phyloP scores from a whole-genome alignment of 257 asterid genomes.

The Nicotiana knightiana region DNA sequence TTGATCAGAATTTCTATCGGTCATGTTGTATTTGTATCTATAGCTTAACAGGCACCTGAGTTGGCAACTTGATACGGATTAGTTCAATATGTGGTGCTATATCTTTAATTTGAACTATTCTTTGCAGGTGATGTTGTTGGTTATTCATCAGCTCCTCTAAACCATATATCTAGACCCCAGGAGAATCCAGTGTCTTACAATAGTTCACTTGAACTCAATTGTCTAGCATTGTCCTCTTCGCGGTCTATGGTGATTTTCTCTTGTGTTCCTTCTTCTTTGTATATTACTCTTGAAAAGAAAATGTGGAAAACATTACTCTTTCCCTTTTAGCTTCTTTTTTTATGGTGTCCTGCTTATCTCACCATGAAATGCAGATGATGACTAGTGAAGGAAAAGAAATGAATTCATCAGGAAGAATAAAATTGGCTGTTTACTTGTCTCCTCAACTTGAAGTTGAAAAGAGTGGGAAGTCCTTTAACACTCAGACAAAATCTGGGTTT shows the following conservation, averaged over 20 bases:
- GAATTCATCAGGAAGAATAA: conserved; percentile 46
- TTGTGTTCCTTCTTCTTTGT: conserved; percentile 8
- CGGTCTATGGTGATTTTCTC: conserved; percentile 51
- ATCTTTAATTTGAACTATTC: conserved; percentile 12
- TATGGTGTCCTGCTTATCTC: conserved; percentile 1
- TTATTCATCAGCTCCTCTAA: conserved; percentile 51
- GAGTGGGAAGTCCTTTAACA: conserved; percentile 29
- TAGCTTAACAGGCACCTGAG: neutral
- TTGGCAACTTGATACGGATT: neutral
- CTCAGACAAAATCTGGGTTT: conserved; percentile 46
- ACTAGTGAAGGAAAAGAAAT: conserved; percentile 18
- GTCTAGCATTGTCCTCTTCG: conserved; percentile 61
- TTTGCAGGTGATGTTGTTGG: conserved; percentile 69
- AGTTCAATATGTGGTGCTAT: neutral
- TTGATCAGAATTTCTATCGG: neutral
- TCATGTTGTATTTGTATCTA: neutral
- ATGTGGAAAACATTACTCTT: neutral
- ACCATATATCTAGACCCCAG: conserved; percentile 39
- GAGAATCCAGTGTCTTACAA: conserved; percentile 25
- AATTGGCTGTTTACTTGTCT: conserved; percentile 56
- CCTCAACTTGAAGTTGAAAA: conserved; percentile 37
- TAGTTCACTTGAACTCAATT: conserved; percentile 37
- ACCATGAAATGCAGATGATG: conserved; percentile 38
- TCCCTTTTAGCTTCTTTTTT: neutral
- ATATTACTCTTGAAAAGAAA: neutral